Conservation (phyloP, 140 eudicot species). For the Bidens hawaiensis region DNA sequence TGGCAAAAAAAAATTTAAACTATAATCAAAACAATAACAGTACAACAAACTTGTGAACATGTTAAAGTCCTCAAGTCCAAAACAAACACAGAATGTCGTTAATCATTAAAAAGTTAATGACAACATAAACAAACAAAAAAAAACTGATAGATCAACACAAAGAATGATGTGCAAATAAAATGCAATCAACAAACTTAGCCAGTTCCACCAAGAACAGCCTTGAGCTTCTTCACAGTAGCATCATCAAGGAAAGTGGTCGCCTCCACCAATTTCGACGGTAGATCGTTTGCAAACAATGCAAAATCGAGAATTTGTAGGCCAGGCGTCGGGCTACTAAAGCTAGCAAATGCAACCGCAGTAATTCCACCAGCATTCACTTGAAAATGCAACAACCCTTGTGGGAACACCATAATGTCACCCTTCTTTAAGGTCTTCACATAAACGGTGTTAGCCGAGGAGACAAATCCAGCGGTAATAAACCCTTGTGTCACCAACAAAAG, state of each 20-base stretch:
- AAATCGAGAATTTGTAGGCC: constrained; percentile 78
- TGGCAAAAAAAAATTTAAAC: constrained; percentile 1
- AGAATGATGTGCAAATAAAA: constrained; percentile 4
- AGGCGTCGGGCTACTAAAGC: constrained; percentile 65
- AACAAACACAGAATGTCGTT: constrained; percentile 13
- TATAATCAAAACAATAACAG: neutral
- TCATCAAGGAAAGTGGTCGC: constrained; percentile 64
- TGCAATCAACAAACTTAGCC: constrained; percentile 21
- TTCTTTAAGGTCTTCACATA: constrained; percentile 46
- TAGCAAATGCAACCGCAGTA: constrained; percentile 49
- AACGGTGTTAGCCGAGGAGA: constrained; percentile 53
- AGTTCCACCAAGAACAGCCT: constrained; percentile 76
- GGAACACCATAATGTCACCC: constrained; percentile 74
- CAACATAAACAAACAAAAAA: constrained; percentile 2
- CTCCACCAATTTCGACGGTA: constrained; percentile 49
- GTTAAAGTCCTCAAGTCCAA: constrained; percentile 1
- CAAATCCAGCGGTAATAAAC: constrained; percentile 41
- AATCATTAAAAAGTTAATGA: constrained; percentile 14
- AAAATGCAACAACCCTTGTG: constrained; percentile 72
- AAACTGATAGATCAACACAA: constrained; percentile 1
- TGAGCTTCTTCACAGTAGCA: constrained; percentile 59
- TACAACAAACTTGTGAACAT: constrained; percentile 13
- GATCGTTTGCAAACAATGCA: constrained; percentile 58
- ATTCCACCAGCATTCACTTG: constrained; percentile 57
- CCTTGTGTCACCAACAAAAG: constrained; percentile 68